Percentiles rank a stretch among this genome's conserved stretches.
Evolutionary conservation across 31 red algal genomes (phyloP).

Genomic region (Asparagopsis taxiformis): DNA sequence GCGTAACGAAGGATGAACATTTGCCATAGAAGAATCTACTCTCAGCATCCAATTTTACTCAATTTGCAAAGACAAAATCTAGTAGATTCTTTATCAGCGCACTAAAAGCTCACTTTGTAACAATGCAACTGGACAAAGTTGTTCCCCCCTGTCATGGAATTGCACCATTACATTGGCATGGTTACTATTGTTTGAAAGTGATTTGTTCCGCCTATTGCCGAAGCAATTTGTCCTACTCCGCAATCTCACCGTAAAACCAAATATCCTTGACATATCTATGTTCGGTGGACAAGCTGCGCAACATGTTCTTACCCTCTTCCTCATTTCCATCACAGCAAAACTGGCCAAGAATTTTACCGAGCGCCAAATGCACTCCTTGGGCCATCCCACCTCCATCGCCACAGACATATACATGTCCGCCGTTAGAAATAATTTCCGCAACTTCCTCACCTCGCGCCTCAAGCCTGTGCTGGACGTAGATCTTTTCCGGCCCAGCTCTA

Average conservation of each 20-base stretch:
- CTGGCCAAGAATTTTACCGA: conserved; percentile 55
- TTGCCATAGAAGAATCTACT: too few species aligned
- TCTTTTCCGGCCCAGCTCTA: conserved; percentile 32
- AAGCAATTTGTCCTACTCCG: conserved; percentile 4
- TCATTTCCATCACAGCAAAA: conserved; percentile 43
- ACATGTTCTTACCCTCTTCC: conserved; percentile 43
- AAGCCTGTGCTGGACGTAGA: conserved; percentile 70
- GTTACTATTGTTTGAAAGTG: too few species aligned
- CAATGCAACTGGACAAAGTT: too few species aligned
- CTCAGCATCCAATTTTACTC: too few species aligned
- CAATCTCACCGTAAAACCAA: conserved; percentile 62
- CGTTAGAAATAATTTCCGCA: conserved; percentile 41
- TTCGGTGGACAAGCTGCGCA: conserved; percentile 34
- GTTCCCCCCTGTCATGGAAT: too few species aligned
- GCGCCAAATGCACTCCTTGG: conserved; percentile 58
- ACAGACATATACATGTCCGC: conserved; percentile 70
- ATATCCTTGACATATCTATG: conserved; percentile 78
- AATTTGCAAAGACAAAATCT: too few species aligned
- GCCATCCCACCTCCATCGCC: conserved; percentile 90
- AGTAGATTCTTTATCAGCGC: too few species aligned
- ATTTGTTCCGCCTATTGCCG: too few species aligned
- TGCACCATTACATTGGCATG: too few species aligned
- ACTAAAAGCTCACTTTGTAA: too few species aligned
- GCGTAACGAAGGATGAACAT: too few species aligned
- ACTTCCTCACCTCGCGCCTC: conserved; percentile 30